Conservation (phyloP, 306 rosid genomes). For the Sophora flavescens region DNA sequence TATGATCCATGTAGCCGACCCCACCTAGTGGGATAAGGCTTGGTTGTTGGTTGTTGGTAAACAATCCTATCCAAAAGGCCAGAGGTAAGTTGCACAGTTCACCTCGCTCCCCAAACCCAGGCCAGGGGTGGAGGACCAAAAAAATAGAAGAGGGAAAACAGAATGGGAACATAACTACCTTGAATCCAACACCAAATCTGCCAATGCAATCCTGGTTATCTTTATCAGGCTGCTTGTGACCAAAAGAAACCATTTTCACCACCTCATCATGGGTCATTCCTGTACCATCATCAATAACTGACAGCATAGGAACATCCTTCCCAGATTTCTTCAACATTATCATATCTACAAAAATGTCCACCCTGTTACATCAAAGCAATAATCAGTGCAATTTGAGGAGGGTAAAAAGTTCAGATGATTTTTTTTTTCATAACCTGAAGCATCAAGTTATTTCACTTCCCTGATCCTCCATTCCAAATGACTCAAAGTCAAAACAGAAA, state of each 20-base stretch:
- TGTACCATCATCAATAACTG: conserved; percentile 64
- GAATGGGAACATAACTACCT: conserved; percentile 47
- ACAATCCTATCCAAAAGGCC: conserved; percentile 9
- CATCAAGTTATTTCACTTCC: conserved; percentile 35
- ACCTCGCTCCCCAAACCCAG: background rate
- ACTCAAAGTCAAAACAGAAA: conserved; percentile 10
- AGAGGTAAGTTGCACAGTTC: conserved; percentile 14
- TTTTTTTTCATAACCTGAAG: background rate
- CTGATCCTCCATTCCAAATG: conserved; percentile 18
- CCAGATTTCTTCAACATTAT: conserved; percentile 52
- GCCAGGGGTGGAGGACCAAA: background rate
- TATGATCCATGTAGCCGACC: no score
- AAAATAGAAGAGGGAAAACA: background rate
- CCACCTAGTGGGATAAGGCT: no score
- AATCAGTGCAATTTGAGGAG: conserved; percentile 9
- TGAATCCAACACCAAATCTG: conserved; percentile 70
- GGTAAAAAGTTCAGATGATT: background rate
- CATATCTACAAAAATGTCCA: conserved; percentile 57
- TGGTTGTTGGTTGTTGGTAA: no score
- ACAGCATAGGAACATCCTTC: conserved; percentile 57
- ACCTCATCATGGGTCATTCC: conserved; percentile 66
- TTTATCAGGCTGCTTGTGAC: conserved; percentile 53
- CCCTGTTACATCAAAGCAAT: conserved; percentile 51
- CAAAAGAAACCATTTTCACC: conserved; percentile 61
- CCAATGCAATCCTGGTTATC: conserved; percentile 59